Percentiles rank a stretch among this genome's conserved stretches.
Evolutionary conservation across 1,139 yeast genomes (phyloP).

Genomic region (Keqinozyma sinolaborantium): DNA sequence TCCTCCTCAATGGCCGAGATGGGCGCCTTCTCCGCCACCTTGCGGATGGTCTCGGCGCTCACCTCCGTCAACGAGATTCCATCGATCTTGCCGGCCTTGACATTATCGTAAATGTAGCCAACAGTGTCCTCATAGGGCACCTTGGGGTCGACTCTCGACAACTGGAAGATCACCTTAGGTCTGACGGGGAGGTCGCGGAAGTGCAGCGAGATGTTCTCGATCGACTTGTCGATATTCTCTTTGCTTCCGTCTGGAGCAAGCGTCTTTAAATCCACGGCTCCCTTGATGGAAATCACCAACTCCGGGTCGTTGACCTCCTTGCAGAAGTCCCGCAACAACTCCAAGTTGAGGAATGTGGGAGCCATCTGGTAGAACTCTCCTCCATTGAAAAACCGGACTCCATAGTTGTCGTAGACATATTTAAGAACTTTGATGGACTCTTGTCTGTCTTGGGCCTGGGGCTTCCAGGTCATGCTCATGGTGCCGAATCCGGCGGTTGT

Average conservation of each 20-base stretch:
- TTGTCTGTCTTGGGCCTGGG: constrained; percentile 41
- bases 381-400: constrained; percentile 58
- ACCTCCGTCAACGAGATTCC: constrained; percentile 73
- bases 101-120: constrained; percentile 44
- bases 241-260: constrained; percentile 46
- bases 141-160: constrained; percentile 60
- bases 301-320: constrained; percentile 45
- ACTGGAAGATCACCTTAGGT: constrained; percentile 56
- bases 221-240: constrained; percentile 43
- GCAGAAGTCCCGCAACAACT: constrained; percentile 47
- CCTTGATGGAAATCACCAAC: constrained; percentile 64
- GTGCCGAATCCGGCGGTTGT: constrained; percentile 53
- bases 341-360: constrained; percentile 33
- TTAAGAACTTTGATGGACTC: constrained; percentile 46
- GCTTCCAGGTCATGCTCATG: constrained; percentile 60
- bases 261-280: constrained; percentile 39
- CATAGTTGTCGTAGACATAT: constrained; percentile 39
- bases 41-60: constrained; percentile 50
- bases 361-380: constrained; percentile 72
- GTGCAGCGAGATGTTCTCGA: constrained; percentile 41
- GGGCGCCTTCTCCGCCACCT: constrained; percentile 46
- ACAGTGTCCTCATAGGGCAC: constrained; percentile 48
- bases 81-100: constrained; percentile 53
- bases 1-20: constrained; percentile 72
- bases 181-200: constrained; percentile 28